Evolutionary conservation across 106 monocot species (phyloP).

Genomic region (Hemerocallis citrina): DNA sequence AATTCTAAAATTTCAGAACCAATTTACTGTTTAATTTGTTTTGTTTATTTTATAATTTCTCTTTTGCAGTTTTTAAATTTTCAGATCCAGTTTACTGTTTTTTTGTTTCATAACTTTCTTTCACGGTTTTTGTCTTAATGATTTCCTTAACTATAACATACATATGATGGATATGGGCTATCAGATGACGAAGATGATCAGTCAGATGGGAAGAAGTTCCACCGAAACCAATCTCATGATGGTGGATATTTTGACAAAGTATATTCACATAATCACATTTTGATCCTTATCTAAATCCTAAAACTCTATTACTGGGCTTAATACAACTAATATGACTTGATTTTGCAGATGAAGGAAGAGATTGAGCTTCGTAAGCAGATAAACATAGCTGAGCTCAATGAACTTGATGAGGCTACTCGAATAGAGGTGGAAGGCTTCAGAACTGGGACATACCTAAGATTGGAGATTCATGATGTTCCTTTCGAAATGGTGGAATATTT

Average conservation of each 20-base stretch:
- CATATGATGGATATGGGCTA: conserved; percentile 64
- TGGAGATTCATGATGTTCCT: conserved; percentile 94
- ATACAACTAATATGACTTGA: background rate
- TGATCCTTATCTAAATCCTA: background rate
- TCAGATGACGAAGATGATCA: conserved; percentile 53
- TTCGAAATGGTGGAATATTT: conserved; percentile 96
- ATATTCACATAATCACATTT: conserved; percentile 1
- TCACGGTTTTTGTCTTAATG: conserved; percentile 1
- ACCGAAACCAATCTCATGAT: conserved; percentile 22
- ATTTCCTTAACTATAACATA: conserved; percentile 52
- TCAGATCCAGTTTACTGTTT: background rate
- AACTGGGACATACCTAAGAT: conserved; percentile 76
- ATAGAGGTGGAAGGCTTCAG: conserved; percentile 87
- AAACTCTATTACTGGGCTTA: background rate
- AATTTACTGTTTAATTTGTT: background rate
- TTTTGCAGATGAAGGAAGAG: conserved; percentile 84
- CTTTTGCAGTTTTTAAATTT: background rate
- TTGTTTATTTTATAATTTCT: background rate
- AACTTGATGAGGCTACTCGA: conserved; percentile 85
- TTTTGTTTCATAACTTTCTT: background rate
- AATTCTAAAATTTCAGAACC: background rate
- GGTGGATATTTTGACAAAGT: conserved; percentile 90
- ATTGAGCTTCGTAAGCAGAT: conserved; percentile 82
- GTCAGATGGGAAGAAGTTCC: conserved; percentile 22
- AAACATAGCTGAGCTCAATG: conserved; percentile 83